Percentiles rank a stretch among this genome's conserved stretches.
Conservation (phyloP, 495 filamentous ascomycete species). For the Delitschia confertaspora region DNA sequence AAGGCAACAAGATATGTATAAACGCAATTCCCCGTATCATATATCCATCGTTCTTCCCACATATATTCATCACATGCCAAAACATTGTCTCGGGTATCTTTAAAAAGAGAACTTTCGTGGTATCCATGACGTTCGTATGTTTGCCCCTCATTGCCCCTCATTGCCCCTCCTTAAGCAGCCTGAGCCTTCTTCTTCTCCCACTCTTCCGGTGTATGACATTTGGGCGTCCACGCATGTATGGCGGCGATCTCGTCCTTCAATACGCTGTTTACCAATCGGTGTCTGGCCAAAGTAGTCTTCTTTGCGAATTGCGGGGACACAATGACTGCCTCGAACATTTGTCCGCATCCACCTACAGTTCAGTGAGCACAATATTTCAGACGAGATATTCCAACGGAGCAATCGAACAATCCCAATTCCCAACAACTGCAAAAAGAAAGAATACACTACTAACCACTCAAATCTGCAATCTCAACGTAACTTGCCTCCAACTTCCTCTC, state of each 20-base stretch:
- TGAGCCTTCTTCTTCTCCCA: conserved; percentile 59
- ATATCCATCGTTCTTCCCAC: no score
- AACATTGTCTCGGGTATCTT: no score
- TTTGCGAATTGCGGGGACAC: conserved; percentile 80
- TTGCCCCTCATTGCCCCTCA: no score
- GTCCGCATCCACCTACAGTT: conserved; percentile 78
- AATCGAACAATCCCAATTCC: neutral
- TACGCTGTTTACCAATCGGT: conserved; percentile 79
- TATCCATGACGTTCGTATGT: no score
- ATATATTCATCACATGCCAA: no score
- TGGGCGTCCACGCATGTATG: conserved; percentile 98
- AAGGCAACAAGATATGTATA: no score
- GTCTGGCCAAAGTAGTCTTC: conserved; percentile 78
- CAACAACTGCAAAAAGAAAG: neutral
- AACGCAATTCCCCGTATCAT: no score
- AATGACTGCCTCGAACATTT: conserved; percentile 86
- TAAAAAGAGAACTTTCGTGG: no score
- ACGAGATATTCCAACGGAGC: neutral
- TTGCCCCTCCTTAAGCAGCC: conserved; percentile 23
- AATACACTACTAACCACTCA: conserved; percentile 57
- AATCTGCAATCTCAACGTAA: conserved; percentile 85
- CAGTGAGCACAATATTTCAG: neutral
- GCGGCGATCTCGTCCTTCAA: conserved; percentile 87
- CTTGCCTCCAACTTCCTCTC: conserved; percentile 64
- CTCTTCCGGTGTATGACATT: conserved; percentile 92